A percentile compares a stretch with the other conserved stretches of the same genome.
phyloP scores from a whole-genome alignment of 2,329 filamentous ascomycete genomes.

The Macrophomina pseudophaseolina region DNA sequence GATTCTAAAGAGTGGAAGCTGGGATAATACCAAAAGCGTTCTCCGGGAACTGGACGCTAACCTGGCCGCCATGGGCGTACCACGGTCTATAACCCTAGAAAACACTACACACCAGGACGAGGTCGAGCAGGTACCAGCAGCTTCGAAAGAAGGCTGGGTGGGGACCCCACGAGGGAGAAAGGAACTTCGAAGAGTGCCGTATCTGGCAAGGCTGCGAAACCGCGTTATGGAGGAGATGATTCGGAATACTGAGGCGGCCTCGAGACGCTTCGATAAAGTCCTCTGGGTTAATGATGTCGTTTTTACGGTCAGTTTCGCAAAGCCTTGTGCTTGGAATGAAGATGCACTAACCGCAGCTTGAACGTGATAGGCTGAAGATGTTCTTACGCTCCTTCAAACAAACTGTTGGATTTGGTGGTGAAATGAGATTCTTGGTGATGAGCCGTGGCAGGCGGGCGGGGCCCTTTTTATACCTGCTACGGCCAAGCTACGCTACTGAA shows the following conservation, averaged over 20 bases:
- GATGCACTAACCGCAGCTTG: too few species aligned
- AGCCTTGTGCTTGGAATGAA: too few species aligned
- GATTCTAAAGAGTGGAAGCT: slow-evolving; percentile 71
- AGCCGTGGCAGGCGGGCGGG: too few species aligned
- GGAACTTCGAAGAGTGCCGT: slow-evolving; percentile 70
- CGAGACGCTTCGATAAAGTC: slow-evolving; percentile 58
- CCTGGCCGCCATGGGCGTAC: slow-evolving; percentile 59
- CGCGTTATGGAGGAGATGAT: slow-evolving; percentile 62
- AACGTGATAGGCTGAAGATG: slow-evolving; percentile 61
- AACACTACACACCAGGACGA: slow-evolving; percentile 61
- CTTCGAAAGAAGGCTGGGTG: slow-evolving; percentile 65
- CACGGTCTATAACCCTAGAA: slow-evolving; percentile 62
- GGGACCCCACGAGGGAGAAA: slow-evolving; percentile 56
- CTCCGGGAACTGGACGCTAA: slow-evolving; percentile 62
- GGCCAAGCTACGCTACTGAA: too few species aligned
- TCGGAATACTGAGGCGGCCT: slow-evolving; percentile 45
- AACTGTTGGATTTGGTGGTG: too few species aligned
- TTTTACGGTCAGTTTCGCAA: slow-evolving; percentile 58
- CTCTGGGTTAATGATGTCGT: slow-evolving; percentile 69
- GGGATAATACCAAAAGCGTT: slow-evolving; percentile 70
- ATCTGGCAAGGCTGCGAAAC: slow-evolving; percentile 69
- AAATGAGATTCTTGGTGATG: too few species aligned
- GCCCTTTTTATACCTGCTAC: too few species aligned
- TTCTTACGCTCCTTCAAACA: slow-evolving; percentile 61
- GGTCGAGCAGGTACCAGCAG: slow-evolving; percentile 41